These are phyloP conservation scores for Boletus sp. DNA, from an alignment of 1,284 basidiomycete genomes.

Conservation along the genomic window DNA sequence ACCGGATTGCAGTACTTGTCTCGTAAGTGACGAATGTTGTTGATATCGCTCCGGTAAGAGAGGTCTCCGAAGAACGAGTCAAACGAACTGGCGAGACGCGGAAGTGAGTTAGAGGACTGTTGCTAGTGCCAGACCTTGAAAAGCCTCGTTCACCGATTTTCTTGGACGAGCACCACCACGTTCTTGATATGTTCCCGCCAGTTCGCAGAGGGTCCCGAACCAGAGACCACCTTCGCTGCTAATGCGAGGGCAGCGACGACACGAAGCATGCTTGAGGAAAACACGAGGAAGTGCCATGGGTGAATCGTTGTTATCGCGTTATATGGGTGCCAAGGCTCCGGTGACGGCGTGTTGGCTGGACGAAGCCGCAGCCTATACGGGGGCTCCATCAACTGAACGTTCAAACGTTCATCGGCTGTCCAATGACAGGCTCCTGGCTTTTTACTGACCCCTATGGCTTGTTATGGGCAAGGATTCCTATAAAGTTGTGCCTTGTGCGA, in stretches of 20 bases:
- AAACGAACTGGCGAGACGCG: slow-evolving; percentile 15
- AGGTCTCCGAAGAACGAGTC: slow-evolving; percentile 30
- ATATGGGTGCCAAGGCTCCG: slow-evolving; percentile 12
- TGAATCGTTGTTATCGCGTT: not conserved
- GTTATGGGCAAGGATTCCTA: no score
- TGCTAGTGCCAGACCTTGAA: not conserved
- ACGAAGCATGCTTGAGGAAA: slow-evolving; percentile 9
- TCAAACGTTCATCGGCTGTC: slow-evolving; percentile 14
- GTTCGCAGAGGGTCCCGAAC: slow-evolving; percentile 8
- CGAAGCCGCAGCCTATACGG: not conserved
- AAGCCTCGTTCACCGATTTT: slow-evolving; percentile 21
- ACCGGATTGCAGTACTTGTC: slow-evolving; percentile 26
- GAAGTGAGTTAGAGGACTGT: not conserved
- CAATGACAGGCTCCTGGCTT: slow-evolving; percentile 9
- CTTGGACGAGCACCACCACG: slow-evolving; percentile 28
- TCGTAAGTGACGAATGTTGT: slow-evolving; percentile 24
- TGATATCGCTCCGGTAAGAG: slow-evolving; percentile 23
- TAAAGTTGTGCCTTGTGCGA: no score
- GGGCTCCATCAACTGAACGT: not conserved
- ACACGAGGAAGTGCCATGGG: not conserved
- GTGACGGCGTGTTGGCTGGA: not conserved
- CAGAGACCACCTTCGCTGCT: not conserved
- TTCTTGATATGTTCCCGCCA: slow-evolving; percentile 27
- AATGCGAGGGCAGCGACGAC: slow-evolving; percentile 11
- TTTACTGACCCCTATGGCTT: not conserved